Evolutionary conservation across 2,329 filamentous ascomycete genomes (phyloP).

Genomic region (Chaetomiaceae sp.): DNA sequence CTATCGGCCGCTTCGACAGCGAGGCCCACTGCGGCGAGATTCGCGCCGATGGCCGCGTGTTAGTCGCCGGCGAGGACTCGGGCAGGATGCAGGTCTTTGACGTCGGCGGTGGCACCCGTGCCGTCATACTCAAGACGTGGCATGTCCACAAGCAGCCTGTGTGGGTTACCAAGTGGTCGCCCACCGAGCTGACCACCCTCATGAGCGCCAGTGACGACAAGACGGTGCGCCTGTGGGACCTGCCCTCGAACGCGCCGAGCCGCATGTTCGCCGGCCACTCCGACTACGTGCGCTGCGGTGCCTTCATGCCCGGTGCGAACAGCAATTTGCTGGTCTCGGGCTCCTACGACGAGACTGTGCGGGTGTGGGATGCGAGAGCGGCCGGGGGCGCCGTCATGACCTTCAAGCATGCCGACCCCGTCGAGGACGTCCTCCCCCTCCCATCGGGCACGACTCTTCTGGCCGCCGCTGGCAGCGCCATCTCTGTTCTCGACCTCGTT

Average conservation of each 20-base stretch:
- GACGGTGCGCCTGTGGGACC: slow-evolving; percentile 89
- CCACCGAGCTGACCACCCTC: slow-evolving; percentile 74
- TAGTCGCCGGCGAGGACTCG: slow-evolving; percentile 86
- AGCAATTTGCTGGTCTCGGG: slow-evolving; percentile 76
- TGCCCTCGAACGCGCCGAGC: slow-evolving; percentile 70
- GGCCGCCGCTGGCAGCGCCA: slow-evolving; percentile 75
- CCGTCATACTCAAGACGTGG: slow-evolving; percentile 94
- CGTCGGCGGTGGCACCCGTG: slow-evolving; percentile 55
- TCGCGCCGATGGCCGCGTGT: slow-evolving; percentile 76
- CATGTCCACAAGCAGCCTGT: slow-evolving; percentile 89
- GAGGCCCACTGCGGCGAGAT: slow-evolving; percentile 86
- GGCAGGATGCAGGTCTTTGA: slow-evolving; percentile 96
- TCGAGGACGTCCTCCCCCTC: slow-evolving; percentile 84
- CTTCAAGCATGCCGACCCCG: slow-evolving; percentile 86
- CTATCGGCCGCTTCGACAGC: slow-evolving; percentile 88
- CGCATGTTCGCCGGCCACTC: slow-evolving; percentile 78
- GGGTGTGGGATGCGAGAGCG: slow-evolving; percentile 84
- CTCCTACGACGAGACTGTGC: slow-evolving; percentile 90
- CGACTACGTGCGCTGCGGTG: slow-evolving; percentile 85
- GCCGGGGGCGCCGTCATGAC: slow-evolving; percentile 69
- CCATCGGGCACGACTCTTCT: slow-evolving; percentile 80
- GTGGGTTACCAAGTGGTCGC: slow-evolving; percentile 89
- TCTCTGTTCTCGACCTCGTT: slow-evolving; percentile 87
- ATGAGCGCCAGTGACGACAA: slow-evolving; percentile 90
- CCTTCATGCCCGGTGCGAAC: slow-evolving; percentile 72